These are phyloP conservation scores for Tetrahymena borealis DNA, from an alignment of 73 alveolate genomes.

Conservation along the genomic window DNA sequence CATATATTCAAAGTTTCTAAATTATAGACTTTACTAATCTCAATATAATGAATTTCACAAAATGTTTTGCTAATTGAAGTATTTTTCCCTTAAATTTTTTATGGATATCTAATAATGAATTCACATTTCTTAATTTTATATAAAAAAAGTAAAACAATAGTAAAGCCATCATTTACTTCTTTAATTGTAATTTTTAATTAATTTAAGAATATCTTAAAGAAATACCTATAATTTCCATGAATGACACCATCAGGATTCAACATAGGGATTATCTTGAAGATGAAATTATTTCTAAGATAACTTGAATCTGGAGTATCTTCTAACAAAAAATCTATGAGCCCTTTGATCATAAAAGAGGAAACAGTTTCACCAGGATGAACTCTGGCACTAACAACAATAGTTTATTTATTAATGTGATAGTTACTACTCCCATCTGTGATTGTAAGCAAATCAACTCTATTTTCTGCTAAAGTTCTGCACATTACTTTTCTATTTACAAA, in stretches of 20 bases:
- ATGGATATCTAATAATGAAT: slow-evolving; percentile 13
- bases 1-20: too few relatives aligned
- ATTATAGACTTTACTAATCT: too few relatives aligned
- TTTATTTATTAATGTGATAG: slow-evolving; percentile 33
- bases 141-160: neutral
- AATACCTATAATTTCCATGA: slow-evolving; percentile 80
- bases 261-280: slow-evolving; percentile 88
- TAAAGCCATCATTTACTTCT: slow-evolving; percentile 5
- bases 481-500: neutral
- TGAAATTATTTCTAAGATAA: slow-evolving; percentile 77
- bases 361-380: slow-evolving; percentile 95
- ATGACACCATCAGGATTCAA: slow-evolving; percentile 92
- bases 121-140: neutral
- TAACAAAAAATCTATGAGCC: slow-evolving; percentile 65
- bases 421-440: slow-evolving; percentile 11
- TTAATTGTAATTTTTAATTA: slow-evolving; percentile 65
- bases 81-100: neutral
- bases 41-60: too few relatives aligned
- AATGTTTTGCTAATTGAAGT: too few relatives aligned
- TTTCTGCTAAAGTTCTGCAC: neutral
- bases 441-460: slow-evolving; percentile 19
- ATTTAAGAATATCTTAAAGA: slow-evolving; percentile 73
- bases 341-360: slow-evolving; percentile 87
- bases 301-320: slow-evolving; percentile 65
- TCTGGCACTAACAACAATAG: slow-evolving; percentile 76